phyloP scores from a whole-genome alignment of 768 basidiomycete genomes.

The Mycena venus region DNA sequence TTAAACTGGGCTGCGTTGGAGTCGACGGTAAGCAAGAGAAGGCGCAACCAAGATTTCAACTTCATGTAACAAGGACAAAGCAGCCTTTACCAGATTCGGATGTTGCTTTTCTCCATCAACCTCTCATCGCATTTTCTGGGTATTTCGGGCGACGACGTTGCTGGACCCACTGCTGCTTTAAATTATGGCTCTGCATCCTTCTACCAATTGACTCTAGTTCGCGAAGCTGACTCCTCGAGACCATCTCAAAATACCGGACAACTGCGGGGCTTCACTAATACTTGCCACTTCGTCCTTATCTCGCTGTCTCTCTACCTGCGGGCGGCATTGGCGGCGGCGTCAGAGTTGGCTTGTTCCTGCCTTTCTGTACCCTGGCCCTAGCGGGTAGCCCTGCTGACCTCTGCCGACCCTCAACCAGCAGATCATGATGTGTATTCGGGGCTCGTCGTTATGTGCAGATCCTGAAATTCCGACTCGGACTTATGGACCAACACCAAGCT shows the following conservation, averaged over 20 bases:
- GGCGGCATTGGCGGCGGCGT: no score
- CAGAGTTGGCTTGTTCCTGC: not conserved
- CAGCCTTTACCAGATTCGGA: not conserved
- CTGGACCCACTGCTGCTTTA: not conserved
- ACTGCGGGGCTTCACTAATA: no score
- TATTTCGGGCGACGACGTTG: not conserved
- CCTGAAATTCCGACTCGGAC: not conserved
- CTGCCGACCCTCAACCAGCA: not conserved
- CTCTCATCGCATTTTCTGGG: not conserved
- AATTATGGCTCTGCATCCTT: no score
- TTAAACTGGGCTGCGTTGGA: not conserved
- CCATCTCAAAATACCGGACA: no score
- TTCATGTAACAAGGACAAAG: not conserved
- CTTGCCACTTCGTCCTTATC: no score
- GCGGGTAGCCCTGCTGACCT: no score
- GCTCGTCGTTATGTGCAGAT: conserved; percentile 4
- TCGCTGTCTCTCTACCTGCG: no score
- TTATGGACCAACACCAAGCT: no score
- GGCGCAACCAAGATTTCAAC: not conserved
- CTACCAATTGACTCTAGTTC: no score
- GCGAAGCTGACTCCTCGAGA: no score
- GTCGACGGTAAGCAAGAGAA: not conserved
- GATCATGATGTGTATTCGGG: not conserved
- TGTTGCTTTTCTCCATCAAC: not conserved
- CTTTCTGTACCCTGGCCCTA: not conserved